phyloP scores from a whole-genome alignment of 495 filamentous ascomycete genomes.

The Talaromyces proteolyticus region DNA sequence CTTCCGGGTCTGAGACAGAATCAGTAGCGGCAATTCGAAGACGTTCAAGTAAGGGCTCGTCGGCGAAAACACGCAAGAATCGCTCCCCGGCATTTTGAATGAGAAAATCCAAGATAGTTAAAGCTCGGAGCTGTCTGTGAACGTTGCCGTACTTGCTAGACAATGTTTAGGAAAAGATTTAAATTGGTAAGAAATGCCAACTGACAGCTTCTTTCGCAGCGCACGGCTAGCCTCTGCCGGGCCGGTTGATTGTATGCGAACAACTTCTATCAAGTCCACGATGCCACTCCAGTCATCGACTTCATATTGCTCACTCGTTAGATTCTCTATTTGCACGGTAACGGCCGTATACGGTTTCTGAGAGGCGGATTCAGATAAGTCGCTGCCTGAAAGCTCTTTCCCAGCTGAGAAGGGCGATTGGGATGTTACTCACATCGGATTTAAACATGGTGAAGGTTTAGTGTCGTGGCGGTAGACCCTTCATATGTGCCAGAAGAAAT shows the following conservation, averaged over 20 bases:
- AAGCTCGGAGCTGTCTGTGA: conserved; percentile 83
- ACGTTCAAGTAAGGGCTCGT: conserved; percentile 90
- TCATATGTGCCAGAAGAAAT: no score
- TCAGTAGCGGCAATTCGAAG: conserved; percentile 84
- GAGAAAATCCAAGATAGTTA: conserved; percentile 86
- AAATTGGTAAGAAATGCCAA: conserved; percentile 5
- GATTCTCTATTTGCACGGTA: conserved; percentile 86
- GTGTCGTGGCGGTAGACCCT: neutral
- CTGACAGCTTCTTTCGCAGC: conserved; percentile 90
- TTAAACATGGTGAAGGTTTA: conserved; percentile 2
- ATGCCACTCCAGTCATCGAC: conserved; percentile 90
- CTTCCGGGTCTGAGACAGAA: conserved; percentile 73
- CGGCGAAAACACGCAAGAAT: conserved; percentile 81
- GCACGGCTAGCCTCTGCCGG: conserved; percentile 88
- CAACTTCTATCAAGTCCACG: conserved; percentile 87
- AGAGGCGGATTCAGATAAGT: conserved; percentile 13
- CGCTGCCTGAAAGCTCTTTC: neutral
- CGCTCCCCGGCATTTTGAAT: conserved; percentile 90
- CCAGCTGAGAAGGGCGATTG: neutral
- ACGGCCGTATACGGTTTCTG: conserved; percentile 94
- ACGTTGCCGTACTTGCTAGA: conserved; percentile 85
- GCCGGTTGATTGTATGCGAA: conserved; percentile 82
- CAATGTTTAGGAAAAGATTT: conserved; percentile 7
- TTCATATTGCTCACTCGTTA: conserved; percentile 85
- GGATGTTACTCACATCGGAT: conserved; percentile 2